phyloP scores from a whole-genome alignment of 768 basidiomycete species.

The Favolaschia claudopus region DNA sequence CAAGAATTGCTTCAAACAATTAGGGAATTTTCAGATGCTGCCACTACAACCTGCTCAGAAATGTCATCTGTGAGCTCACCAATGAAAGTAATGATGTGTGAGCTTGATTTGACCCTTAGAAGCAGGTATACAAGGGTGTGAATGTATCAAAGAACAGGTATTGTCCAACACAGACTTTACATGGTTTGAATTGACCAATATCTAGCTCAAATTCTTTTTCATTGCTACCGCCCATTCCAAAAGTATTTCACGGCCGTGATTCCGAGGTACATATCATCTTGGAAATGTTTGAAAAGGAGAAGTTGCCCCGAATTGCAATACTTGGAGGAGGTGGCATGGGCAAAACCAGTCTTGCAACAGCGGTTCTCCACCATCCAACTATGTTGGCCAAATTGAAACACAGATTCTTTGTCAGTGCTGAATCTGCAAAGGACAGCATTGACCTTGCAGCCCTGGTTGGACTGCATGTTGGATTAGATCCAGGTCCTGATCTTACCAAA shows the following conservation, averaged over 20 bases:
- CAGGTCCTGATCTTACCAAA: too few species aligned
- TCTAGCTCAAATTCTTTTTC: neutral
- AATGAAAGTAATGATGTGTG: too few species aligned
- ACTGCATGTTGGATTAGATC: too few species aligned
- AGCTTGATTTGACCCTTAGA: too few species aligned
- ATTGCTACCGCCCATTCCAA: neutral
- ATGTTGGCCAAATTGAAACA: neutral
- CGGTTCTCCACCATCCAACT: neutral
- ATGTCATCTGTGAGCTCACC: too few species aligned
- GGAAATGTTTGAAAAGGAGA: neutral
- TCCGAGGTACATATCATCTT: neutral
- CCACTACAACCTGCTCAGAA: too few species aligned
- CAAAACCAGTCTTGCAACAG: neutral
- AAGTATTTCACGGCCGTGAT: neutral
- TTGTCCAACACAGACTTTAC: too few species aligned
- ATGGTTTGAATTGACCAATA: too few species aligned
- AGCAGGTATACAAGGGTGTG: too few species aligned
- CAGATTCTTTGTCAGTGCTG: neutral
- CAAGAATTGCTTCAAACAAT: neutral
- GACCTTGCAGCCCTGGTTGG: too few species aligned
- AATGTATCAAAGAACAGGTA: too few species aligned
- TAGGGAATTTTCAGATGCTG: neutral
- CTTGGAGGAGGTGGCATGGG: neutral
- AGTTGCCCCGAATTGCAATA: neutral
- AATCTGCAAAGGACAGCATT: too few species aligned